Conservation (phyloP, 1,139 yeast genomes). For the Suhomyces wounanorum region DNA sequence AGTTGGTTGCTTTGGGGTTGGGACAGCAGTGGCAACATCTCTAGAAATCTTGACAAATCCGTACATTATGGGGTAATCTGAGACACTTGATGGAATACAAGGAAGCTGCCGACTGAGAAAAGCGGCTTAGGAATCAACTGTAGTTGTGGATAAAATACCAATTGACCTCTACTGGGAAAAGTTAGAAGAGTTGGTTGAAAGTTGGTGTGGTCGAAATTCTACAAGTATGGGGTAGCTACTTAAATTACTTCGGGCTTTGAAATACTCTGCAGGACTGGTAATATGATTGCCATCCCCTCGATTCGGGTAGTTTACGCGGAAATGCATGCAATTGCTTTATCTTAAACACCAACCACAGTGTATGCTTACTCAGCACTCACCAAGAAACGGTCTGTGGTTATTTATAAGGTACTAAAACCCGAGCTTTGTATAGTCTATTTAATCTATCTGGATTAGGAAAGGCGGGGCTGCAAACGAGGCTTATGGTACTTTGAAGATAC, state of each 20-base stretch:
- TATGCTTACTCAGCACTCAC: too few species aligned
- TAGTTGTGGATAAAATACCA: neutral
- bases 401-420: too few species aligned
- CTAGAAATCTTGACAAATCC: slow-evolving; percentile 37
- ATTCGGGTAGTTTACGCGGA: neutral
- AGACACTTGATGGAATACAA: neutral
- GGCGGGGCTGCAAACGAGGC: too few species aligned
- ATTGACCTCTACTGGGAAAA: neutral
- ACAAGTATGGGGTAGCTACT: neutral
- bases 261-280: neutral
- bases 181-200: neutral
- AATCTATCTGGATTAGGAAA: too few species aligned
- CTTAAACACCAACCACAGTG: too few species aligned
- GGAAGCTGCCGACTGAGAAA: neutral
- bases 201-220: neutral
- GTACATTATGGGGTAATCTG: slow-evolving; percentile 16
- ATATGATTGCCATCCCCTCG: neutral
- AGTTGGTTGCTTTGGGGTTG: slow-evolving; percentile 30
- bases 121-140: neutral
- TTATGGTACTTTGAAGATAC: too few species aligned
- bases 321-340: neutral
- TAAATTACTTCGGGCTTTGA: neutral
- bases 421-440: too few species aligned
- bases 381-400: too few species aligned
- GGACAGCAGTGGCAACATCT: slow-evolving; percentile 31